Evolutionary conservation across 2,329 filamentous ascomycete species (phyloP).

Genomic region (Chrysosporium queenslandicum): DNA sequence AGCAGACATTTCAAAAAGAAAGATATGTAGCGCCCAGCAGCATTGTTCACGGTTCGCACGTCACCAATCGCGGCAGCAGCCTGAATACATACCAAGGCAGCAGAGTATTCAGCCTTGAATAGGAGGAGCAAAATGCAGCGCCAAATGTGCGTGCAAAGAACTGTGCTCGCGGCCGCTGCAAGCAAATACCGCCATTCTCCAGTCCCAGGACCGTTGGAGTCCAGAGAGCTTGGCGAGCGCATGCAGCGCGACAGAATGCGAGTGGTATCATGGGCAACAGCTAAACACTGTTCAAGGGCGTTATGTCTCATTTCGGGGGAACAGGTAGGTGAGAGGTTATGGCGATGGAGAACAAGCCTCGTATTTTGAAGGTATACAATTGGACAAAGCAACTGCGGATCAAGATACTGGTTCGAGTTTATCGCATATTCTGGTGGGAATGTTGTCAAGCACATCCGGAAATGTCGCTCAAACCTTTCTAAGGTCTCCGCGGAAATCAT

Average conservation of each 20-base stretch:
- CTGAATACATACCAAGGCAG: slow-evolving; percentile 62
- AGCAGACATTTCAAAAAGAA: slow-evolving; percentile 68
- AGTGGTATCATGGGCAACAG: slow-evolving; percentile 67
- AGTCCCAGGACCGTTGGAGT: slow-evolving; percentile 29
- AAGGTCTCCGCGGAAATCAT: slow-evolving; percentile 58
- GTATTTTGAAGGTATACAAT: slow-evolving; percentile 71
- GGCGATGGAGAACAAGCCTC: slow-evolving; percentile 75
- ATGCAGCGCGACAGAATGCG: slow-evolving; percentile 60
- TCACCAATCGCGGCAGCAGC: slow-evolving; percentile 61
- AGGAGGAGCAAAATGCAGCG: slow-evolving; percentile 73
- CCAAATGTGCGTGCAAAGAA: slow-evolving; percentile 77
- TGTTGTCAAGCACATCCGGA: slow-evolving; percentile 60
- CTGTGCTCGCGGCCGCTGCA: slow-evolving; percentile 58
- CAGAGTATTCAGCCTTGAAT: slow-evolving; percentile 60
- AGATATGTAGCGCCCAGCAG: slow-evolving; percentile 69
- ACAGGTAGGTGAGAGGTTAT: slow-evolving; percentile 70
- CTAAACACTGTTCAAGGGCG: slow-evolving; percentile 68
- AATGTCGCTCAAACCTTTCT: slow-evolving; percentile 70
- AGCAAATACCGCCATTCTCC: slow-evolving; percentile 48
- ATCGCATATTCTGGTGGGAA: slow-evolving; percentile 69
- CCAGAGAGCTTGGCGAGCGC: slow-evolving; percentile 32
- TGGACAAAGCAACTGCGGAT: slow-evolving; percentile 64
- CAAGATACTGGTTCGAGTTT: slow-evolving; percentile 55
- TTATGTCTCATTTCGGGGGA: slow-evolving; percentile 54
- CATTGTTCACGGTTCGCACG: slow-evolving; percentile 60